Conservation (phyloP, 495 filamentous ascomycete species). For the Hyaloscypha bicolor region DNA sequence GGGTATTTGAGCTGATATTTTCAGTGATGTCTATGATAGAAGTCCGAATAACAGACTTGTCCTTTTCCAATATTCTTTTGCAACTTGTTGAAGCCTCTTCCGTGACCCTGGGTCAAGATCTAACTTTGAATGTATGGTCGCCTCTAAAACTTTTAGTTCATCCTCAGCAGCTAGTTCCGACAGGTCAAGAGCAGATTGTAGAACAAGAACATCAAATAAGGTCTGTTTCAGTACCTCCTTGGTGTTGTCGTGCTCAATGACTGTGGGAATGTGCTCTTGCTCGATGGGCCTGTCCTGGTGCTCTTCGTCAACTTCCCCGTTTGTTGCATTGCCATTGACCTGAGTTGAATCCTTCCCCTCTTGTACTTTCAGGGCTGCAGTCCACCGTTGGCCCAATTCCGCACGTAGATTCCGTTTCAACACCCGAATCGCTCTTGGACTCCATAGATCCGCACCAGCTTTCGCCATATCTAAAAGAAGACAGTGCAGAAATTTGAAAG, state of each 20-base stretch:
- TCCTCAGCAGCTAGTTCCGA: conserved; percentile 30
- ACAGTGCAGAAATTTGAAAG: conserved; percentile 73
- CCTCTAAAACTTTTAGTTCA: conserved; percentile 48
- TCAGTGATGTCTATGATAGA: conserved; percentile 22
- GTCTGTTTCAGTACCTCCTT: conserved; percentile 62
- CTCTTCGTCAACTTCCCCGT: conserved; percentile 19
- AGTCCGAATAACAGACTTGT: conserved; percentile 73
- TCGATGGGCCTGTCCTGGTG: not conserved
- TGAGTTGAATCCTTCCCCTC: conserved; percentile 18
- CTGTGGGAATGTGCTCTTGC: conserved; percentile 19
- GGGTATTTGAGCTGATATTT: not conserved
- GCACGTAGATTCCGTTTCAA: conserved; percentile 60
- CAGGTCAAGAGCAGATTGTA: conserved; percentile 48
- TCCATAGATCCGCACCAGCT: conserved; percentile 83
- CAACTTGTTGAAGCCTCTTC: conserved; percentile 55
- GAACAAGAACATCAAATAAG: conserved; percentile 75
- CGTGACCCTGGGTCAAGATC: conserved; percentile 43
- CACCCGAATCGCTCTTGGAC: conserved; percentile 60
- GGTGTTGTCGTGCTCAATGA: conserved; percentile 1
- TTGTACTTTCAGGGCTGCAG: conserved; percentile 38
- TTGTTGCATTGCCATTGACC: conserved; percentile 36
- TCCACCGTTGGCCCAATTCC: conserved; percentile 47
- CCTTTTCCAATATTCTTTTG: conserved; percentile 78
- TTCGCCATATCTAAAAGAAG: conserved; percentile 67
- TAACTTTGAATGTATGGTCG: conserved; percentile 47